These are phyloP conservation scores for Tetradesmus obliquus DNA, from an alignment of 139 green algal genomes.

Conservation along the genomic window DNA sequence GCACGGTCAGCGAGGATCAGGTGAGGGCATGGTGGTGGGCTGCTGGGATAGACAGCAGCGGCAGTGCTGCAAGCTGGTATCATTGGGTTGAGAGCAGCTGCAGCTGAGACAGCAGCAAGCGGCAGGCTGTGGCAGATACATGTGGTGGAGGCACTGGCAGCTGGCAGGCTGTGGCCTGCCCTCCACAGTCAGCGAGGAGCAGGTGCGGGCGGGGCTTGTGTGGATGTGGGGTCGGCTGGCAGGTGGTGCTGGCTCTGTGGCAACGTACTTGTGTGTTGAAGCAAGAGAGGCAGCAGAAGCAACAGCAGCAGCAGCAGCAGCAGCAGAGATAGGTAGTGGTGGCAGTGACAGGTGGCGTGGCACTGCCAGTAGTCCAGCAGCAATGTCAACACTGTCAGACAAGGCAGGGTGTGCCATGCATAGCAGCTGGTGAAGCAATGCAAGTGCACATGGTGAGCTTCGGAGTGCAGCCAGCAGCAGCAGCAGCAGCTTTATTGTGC, in stretches of 20 bases:
- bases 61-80: too few relatives aligned
- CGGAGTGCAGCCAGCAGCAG: neutral
- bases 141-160: too few relatives aligned
- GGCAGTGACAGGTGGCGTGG: neutral
- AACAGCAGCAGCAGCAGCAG: neutral
- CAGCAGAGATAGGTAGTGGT: neutral
- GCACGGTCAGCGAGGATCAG: neutral
- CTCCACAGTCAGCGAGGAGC: neutral
- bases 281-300: neutral
- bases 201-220: neutral
- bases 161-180: neutral
- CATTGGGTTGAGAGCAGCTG: too few relatives aligned
- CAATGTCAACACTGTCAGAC: neutral
- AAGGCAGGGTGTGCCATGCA: too few relatives aligned
- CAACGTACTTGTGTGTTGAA: neutral
- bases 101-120: too few relatives aligned
- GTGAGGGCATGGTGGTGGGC: neutral
- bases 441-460: neutral
- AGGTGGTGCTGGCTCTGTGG: too few relatives aligned
- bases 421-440: neutral
- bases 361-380: neutral
- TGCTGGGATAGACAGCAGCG: too few relatives aligned
- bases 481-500: neutral
- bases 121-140: too few relatives aligned
- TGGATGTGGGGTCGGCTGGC: too few relatives aligned